These are phyloP conservation scores for Aeschynomene evenia DNA, from an alignment of 306 rosid species.

Conservation along the genomic window DNA sequence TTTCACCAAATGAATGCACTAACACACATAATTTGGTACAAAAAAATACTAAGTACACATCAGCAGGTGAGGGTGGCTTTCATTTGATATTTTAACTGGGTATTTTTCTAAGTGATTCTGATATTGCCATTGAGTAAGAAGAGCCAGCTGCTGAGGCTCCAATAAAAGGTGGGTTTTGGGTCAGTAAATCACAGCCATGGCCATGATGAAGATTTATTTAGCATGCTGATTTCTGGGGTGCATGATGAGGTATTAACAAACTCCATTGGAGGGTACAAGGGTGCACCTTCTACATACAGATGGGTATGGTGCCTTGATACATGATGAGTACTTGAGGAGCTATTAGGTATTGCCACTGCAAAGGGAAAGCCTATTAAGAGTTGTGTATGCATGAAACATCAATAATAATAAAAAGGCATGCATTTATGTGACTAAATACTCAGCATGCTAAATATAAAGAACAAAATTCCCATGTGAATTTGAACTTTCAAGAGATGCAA, in stretches of 20 bases:
- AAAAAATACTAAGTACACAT: not conserved
- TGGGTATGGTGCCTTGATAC: not conserved
- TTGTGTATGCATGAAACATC: not conserved
- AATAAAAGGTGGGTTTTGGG: constrained; percentile 6
- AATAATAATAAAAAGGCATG: not conserved
- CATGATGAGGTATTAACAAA: not conserved
- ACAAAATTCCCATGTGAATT: not conserved
- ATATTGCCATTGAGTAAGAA: not conserved
- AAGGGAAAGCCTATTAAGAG: not conserved
- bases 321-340: not conserved
- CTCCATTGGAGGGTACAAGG: not conserved
- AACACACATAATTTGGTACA: not conserved
- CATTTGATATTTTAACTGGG: not conserved
- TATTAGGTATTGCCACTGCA: constrained; percentile 15
- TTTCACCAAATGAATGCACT: not conserved
- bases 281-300: not conserved
- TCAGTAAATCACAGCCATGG: not conserved
- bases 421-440: not conserved
- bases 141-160: not conserved
- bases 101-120: not conserved
- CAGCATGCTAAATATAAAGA: not conserved
- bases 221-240: not conserved
- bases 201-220: not conserved
- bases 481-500: not conserved
- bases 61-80: not conserved